phyloP scores from a whole-genome alignment of 2,329 filamentous ascomycete genomes.

The Fusarium marasasianum region DNA sequence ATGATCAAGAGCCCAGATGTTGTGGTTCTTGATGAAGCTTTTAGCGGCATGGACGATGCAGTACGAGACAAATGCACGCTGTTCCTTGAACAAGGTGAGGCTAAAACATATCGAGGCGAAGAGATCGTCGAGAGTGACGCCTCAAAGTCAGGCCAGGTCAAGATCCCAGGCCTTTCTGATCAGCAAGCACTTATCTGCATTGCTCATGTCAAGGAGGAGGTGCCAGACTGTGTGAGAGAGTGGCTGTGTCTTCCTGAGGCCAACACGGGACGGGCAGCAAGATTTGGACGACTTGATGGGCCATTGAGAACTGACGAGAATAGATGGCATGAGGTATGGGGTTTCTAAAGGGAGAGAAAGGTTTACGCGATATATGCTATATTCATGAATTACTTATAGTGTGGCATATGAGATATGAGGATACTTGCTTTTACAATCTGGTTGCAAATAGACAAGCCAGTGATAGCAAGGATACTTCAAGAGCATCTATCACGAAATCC shows the following conservation, averaged over 20 bases:
- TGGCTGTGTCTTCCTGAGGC: constrained; percentile 88
- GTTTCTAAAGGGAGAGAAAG: constrained; percentile 39
- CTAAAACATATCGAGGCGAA: constrained; percentile 51
- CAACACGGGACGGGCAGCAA: constrained; percentile 67
- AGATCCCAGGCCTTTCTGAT: constrained; percentile 69
- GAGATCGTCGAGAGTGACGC: constrained; percentile 58
- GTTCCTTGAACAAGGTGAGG: constrained; percentile 76
- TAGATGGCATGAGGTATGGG: constrained; percentile 75
- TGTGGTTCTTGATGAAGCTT: constrained; percentile 87
- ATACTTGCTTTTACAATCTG: neutral
- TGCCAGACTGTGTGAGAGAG: constrained; percentile 82
- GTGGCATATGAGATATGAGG: neutral
- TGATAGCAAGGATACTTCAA: neutral
- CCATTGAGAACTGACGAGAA: constrained; percentile 65
- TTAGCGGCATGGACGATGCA: constrained; percentile 82
- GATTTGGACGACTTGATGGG: constrained; percentile 71
- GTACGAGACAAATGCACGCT: constrained; percentile 87
- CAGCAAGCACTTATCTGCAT: constrained; percentile 90
- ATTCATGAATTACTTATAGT: neutral
- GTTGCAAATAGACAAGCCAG: neutral
- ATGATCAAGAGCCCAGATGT: constrained; percentile 84
- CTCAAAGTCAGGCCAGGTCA: constrained; percentile 55
- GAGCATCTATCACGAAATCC: neutral
- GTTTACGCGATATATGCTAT: neutral
- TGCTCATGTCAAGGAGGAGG: constrained; percentile 89